phyloP scores from a whole-genome alignment of 331 rosid genomes.

The Quercus tomentella region DNA sequence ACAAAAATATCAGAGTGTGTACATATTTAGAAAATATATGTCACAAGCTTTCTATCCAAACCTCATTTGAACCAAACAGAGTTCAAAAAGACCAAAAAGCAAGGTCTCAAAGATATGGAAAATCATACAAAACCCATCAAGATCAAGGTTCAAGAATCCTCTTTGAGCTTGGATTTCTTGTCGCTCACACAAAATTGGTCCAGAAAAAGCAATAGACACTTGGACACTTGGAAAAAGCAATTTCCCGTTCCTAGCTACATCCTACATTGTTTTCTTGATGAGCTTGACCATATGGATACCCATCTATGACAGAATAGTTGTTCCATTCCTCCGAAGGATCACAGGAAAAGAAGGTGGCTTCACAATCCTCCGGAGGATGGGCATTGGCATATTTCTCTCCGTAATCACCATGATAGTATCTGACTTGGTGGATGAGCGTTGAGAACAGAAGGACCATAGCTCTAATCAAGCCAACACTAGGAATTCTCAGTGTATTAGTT shows the following conservation, averaged over 20 bases:
- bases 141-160: no score
- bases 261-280: conserved; percentile 41
- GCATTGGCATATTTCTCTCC: conserved; percentile 55
- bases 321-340: conserved; percentile 44
- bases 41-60: no score
- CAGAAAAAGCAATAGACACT: no score
- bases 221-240: conserved; percentile 23
- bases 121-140: no score
- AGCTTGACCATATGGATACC: conserved; percentile 62
- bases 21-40: no score
- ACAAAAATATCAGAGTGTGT: no score
- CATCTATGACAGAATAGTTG: conserved; percentile 53
- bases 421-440: conserved; percentile 43
- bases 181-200: no score
- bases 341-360: conserved; percentile 59
- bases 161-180: no score
- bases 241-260: conserved; percentile 71
- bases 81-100: no score
- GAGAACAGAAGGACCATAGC: conserved; percentile 35
- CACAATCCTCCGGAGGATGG: conserved; percentile 75
- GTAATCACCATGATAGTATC: conserved; percentile 47
- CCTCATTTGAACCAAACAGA: no score
- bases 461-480: conserved; percentile 37
- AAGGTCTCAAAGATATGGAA: no score
- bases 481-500: neutral